A percentile compares a stretch with the other conserved stretches of the same genome.
phyloP scores from a whole-genome alignment of 805 yeast species.

The Wickerhamiella shivajii region DNA sequence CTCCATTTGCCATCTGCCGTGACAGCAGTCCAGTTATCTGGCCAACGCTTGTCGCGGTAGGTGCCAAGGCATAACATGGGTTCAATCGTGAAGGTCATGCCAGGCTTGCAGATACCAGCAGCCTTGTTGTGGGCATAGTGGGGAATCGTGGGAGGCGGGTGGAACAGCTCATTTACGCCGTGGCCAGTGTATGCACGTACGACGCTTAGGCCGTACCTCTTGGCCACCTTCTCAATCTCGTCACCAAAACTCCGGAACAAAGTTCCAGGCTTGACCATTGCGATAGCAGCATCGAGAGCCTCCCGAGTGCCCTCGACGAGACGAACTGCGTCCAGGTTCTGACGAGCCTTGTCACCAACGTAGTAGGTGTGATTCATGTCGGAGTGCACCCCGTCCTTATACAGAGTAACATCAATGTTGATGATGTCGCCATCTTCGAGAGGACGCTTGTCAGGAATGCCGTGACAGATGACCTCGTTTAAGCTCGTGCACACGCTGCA shows the following conservation, averaged over 20 bases:
- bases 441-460: constrained; percentile 83
- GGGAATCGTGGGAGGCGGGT: constrained; percentile 82
- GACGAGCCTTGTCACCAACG: constrained; percentile 75
- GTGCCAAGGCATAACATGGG: constrained; percentile 90
- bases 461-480: constrained; percentile 93
- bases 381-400: constrained; percentile 78
- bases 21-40: constrained; percentile 92
- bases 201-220: constrained; percentile 62
- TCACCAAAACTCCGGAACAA: constrained; percentile 79
- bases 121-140: constrained; percentile 92
- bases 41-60: constrained; percentile 77
- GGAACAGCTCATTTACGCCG: constrained; percentile 78
- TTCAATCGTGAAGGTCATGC: constrained; percentile 92
- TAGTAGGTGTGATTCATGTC: constrained; percentile 95
- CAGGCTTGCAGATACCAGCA: constrained; percentile 85
- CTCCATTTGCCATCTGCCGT: constrained; percentile 81
- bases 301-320: constrained; percentile 88
- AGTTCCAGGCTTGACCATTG: constrained; percentile 77
- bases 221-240: constrained; percentile 76
- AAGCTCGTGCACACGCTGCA: constrained; percentile 86
- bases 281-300: constrained; percentile 70
- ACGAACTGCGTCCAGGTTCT: constrained; percentile 70
- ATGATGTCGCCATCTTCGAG: constrained; percentile 89
- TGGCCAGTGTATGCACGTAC: constrained; percentile 90
- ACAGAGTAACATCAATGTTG: constrained; percentile 77